These are phyloP conservation scores for Orbilia brochopaga DNA, from an alignment of 2,329 filamentous ascomycete genomes.

Conservation along the genomic window DNA sequence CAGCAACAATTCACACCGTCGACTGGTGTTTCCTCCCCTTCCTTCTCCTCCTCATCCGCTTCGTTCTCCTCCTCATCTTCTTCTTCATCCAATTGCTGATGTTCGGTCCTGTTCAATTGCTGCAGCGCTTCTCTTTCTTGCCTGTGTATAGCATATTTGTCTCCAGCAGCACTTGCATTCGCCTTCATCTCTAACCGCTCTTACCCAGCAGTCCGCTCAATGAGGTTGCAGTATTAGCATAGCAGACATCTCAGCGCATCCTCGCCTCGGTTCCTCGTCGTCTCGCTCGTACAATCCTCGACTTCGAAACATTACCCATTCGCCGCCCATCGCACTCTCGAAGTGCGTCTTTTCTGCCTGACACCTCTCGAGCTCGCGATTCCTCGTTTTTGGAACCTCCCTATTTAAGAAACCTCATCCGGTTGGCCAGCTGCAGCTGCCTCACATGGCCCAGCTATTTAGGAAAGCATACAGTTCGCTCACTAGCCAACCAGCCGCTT, in stretches of 20 bases:
- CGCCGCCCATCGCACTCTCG: neutral
- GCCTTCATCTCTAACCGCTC: neutral
- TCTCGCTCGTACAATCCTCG: neutral
- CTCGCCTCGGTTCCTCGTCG: neutral
- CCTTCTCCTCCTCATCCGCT: neutral
- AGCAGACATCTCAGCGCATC: neutral
- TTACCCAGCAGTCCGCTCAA: neutral
- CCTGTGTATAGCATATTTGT: neutral
- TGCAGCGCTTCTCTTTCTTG: neutral
- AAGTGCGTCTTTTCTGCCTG: neutral
- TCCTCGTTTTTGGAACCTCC: neutral
- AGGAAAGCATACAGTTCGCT: conserved; percentile 33
- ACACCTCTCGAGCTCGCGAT: neutral
- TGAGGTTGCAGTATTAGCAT: neutral
- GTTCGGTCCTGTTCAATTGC: neutral
- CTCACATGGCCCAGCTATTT: conserved; percentile 32
- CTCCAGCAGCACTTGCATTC: neutral
- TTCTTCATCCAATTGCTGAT: conserved; percentile 7
- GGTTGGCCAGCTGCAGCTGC: neutral
- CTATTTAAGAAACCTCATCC: conserved; percentile 2
- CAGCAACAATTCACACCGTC: neutral
- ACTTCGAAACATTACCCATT: neutral
- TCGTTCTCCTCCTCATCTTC: neutral
- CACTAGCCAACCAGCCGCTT: conserved; percentile 19
- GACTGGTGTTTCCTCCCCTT: neutral